Base-by-base conservation (phyloP, 2,329 filamentous ascomycete species). In the Fusarium lateritium region DNA sequence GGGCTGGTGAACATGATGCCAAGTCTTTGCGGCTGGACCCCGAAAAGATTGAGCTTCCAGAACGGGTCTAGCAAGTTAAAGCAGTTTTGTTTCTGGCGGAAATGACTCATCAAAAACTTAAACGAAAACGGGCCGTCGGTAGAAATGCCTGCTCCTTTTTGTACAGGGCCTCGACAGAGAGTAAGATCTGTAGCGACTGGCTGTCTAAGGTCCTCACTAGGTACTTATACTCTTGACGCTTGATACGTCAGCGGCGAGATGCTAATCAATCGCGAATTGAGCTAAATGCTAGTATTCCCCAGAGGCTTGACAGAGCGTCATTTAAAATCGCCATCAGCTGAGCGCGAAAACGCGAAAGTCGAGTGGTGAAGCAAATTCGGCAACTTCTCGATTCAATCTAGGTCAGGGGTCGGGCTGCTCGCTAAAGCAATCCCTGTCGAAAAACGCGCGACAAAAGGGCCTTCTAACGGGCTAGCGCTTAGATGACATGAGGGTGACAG, bases 391-490 rank as follows among this genome's bases (percentile, higher is more conserved):
- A 54, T 68, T 56, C 36, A 34, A 42, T 42, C 53, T 61, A 68
- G 65, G 36, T 36, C 62, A 66, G 66, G 66, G 58, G 61, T 52
- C n/a, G 39, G 21, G 13, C 17, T 15, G 31, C 39, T 34, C 19
- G 49, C 54, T 44, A 33, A 26, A 26, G 7, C 11, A 5, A 40
- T 17, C 55, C 59, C 42, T 61, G 58, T 33, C 17, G 26, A 21
- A 54, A 42, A 67, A 21, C 21, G 33, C 43, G 47, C 36, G 38
- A 69, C 65, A 69, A 69, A 69, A 67, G 66, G 47, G 34, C 66
- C 61, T 44, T 46, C 40, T 39, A 49, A 33, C 24, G 28, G 22
- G 13, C 51, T 55, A 62, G 50, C 52, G 55, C n/a, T 40, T 49
- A 39, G 22, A 13, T 34, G 9, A 7, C 31, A 11, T 5, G 19